phyloP scores from a whole-genome alignment of 73 alveolate genomes.

The Uronychia binucleata region DNA sequence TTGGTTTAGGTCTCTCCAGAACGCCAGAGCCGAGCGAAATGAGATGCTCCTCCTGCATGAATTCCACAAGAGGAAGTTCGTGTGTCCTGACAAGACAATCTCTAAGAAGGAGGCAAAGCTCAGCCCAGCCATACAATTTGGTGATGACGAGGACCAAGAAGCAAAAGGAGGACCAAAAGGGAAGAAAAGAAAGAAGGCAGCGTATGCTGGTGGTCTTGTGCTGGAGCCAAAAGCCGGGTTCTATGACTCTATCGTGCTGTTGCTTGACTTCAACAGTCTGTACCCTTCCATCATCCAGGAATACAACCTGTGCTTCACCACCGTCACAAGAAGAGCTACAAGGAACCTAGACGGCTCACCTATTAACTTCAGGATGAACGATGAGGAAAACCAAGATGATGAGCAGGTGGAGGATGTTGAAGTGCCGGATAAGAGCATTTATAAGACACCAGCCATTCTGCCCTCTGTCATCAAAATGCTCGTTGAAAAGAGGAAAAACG shows the following conservation, averaged over 20 bases:
- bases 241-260: constrained; percentile 94
- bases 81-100: constrained; percentile 81
- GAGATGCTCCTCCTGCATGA: constrained; percentile 98
- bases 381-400: constrained; percentile 66
- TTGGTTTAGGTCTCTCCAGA: constrained; percentile 98
- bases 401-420: constrained; percentile 75
- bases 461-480: constrained; percentile 89
- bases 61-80: constrained; percentile 79
- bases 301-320: constrained; percentile 99
- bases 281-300: constrained; percentile 99
- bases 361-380: constrained; percentile 40
- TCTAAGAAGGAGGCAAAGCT: constrained; percentile 45
- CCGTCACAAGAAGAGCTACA: constrained; percentile 89
- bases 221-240: constrained; percentile 98
- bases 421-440: constrained; percentile 69
- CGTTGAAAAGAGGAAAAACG: constrained; percentile 84
- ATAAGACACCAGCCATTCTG: constrained; percentile 69
- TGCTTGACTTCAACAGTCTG: constrained; percentile 98
- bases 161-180: constrained; percentile 52
- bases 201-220: constrained; percentile 97
- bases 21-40: constrained; percentile 99
- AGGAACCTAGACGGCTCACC: constrained; percentile 72
- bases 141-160: constrained; percentile 74
- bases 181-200: constrained; percentile 84
- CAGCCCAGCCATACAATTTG: constrained; percentile 56